Conservation (phyloP, 495 filamentous ascomycete species). For the Aspergillus affinis region DNA sequence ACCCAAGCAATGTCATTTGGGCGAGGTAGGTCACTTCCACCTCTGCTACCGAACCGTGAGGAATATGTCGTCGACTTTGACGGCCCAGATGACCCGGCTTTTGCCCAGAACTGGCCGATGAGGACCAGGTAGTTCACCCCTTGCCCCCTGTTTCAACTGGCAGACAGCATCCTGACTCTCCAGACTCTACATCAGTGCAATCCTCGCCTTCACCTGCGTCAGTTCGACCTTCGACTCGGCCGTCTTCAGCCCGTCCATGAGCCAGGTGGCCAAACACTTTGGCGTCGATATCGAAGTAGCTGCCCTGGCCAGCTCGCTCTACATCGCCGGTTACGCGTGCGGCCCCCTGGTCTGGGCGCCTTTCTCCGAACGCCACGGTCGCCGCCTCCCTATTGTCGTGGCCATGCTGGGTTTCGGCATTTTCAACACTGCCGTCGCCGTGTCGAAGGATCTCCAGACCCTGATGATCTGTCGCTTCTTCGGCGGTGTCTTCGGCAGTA, state of each 20-base stretch:
- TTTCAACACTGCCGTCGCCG: slow-evolving; percentile 47
- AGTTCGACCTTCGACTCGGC: slow-evolving; percentile 38
- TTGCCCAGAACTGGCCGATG: too few species aligned
- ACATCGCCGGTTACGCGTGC: slow-evolving; percentile 33
- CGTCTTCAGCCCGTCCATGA: slow-evolving; percentile 32
- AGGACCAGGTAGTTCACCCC: too few species aligned
- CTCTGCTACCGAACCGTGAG: too few species aligned
- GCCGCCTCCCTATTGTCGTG: slow-evolving; percentile 38
- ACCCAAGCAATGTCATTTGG: too few species aligned
- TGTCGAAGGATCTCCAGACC: slow-evolving; percentile 53
- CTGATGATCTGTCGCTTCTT: slow-evolving; percentile 43
- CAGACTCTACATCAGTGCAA: slow-evolving; percentile 28
- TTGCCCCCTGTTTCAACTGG: too few species aligned
- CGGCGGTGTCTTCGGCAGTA: slow-evolving; percentile 38
- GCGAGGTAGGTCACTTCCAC: too few species aligned
- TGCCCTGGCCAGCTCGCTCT: slow-evolving; percentile 54
- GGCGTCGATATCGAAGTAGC: slow-evolving; percentile 51
- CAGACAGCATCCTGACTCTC: too few species aligned
- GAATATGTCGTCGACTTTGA: too few species aligned
- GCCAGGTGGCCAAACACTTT: slow-evolving; percentile 38
- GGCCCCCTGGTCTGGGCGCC: slow-evolving; percentile 6
- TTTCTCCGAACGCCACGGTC: slow-evolving; percentile 2
- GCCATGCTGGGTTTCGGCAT: slow-evolving; percentile 44
- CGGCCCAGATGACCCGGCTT: too few species aligned
- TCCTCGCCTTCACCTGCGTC: slow-evolving; percentile 36